phyloP scores from a whole-genome alignment of 1,284 basidiomycete species.

The Sanghuangporus sanghuang region DNA sequence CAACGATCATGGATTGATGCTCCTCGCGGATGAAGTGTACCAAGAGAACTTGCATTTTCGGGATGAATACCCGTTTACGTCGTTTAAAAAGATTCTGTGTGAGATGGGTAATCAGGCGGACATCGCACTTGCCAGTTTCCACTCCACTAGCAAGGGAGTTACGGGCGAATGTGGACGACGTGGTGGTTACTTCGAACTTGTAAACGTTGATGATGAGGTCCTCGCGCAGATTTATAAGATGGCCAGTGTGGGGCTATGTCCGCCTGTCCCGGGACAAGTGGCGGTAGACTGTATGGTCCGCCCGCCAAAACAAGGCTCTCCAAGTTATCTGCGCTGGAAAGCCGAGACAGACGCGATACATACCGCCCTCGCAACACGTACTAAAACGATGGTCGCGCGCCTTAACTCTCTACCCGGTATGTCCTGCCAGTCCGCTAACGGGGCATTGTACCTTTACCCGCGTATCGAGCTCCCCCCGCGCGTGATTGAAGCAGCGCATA shows the following conservation, averaged over 20 bases:
- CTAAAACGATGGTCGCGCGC: conserved; percentile 65
- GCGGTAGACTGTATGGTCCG: conserved; percentile 89
- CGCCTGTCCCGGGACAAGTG: conserved; percentile 85
- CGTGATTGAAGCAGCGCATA: conserved; percentile 69
- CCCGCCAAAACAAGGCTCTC: conserved; percentile 72
- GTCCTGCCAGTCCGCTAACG: conserved; percentile 83
- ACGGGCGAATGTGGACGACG: conserved; percentile 90
- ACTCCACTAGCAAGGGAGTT: conserved; percentile 94
- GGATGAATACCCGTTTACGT: conserved; percentile 71
- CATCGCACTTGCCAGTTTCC: conserved; percentile 86
- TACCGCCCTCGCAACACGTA: conserved; percentile 67
- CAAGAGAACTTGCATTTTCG: conserved; percentile 83
- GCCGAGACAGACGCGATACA: conserved; percentile 80
- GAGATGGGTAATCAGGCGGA: conserved; percentile 32
- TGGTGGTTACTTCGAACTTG: conserved; percentile 90
- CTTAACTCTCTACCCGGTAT: conserved; percentile 79
- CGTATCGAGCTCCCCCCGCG: conserved; percentile 63
- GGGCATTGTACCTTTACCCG: conserved; percentile 88
- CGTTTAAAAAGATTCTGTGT: conserved; percentile 85
- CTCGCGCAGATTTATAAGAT: conserved; percentile 92
- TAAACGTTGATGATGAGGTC: conserved; percentile 74
- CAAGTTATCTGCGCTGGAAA: conserved; percentile 75
- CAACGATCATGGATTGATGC: conserved; percentile 79
- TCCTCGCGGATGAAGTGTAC: conserved; percentile 95
- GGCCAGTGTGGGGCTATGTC: conserved; percentile 85